A percentile compares a stretch with the other conserved stretches of the same genome.
Evolutionary conservation across 1,284 basidiomycete species (phyloP).

Genomic region (Coniferiporia sulphurascens): DNA sequence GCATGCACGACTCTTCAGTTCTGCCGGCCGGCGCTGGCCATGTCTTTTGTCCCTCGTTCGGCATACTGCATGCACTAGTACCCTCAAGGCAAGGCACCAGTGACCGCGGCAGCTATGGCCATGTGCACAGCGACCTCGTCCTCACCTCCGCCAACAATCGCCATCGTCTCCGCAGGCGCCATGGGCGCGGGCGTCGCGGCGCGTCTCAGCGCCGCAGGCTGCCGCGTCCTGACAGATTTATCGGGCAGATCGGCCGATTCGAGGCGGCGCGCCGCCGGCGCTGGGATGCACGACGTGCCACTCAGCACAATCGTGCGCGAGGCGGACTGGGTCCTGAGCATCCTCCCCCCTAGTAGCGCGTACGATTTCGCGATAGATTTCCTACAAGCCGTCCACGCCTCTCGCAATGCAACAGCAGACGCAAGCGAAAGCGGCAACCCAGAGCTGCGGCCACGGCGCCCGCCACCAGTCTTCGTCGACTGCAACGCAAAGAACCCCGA

Average conservation of each 20-base stretch:
- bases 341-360: conserved; percentile 16
- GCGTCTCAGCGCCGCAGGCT: conserved; percentile 14
- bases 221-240: conserved; percentile 19
- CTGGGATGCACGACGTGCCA: conserved; percentile 17
- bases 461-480: conserved; percentile 18
- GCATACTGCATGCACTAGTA: too few relatives aligned
- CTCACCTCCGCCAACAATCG: conserved; percentile 6
- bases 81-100: too few relatives aligned
- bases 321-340: conserved; percentile 18
- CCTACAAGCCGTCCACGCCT: neutral
- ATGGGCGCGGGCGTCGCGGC: conserved; percentile 21
- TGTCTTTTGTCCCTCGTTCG: too few relatives aligned
- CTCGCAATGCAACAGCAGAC: too few relatives aligned
- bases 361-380: conserved; percentile 11
- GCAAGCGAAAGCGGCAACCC: neutral
- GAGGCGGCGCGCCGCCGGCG: conserved; percentile 11
- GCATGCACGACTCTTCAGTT: too few relatives aligned
- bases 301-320: conserved; percentile 8
- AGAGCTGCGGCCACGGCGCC: neutral
- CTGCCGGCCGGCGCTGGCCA: too few relatives aligned
- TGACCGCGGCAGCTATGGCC: too few relatives aligned
- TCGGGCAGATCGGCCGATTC: conserved; percentile 16
- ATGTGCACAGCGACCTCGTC: too few relatives aligned
- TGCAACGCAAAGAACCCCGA: conserved; percentile 21
- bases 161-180: conserved; percentile 20